Base-by-base conservation (phyloP, 225 moss, liverwort and hornwort genomes). In the Bryum argenteum region DNA sequence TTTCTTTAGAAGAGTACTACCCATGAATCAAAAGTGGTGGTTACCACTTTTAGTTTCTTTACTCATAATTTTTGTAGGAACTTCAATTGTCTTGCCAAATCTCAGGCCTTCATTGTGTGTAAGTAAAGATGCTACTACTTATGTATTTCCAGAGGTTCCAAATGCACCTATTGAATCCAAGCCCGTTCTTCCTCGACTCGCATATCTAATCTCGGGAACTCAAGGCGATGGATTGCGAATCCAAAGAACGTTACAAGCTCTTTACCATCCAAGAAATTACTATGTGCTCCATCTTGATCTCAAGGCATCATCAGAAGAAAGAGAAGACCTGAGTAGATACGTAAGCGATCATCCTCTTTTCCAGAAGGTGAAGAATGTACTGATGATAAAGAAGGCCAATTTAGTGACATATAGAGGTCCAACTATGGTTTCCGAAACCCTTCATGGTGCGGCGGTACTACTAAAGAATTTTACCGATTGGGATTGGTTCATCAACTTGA, bases 401-500 rank as follows among this genome's bases (percentile, higher is more conserved):
- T 59, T 97, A 66, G 94, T 97, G 69, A 97, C 96, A 0, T 97
- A 97, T 83, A 89, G 82, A 69, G 96, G 96, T 17, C 88, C 96
- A 8, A 91, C 96, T 13, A 97, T 97, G 96, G 80, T 97, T 37
- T 80, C 96, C 18, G 69, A 91, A 22, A 97, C 96, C 55, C 71
- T 97, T 61, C 96, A 97, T 61, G 96, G 87, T 47, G 91, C 94
- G 63, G 91, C 94, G 67, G 90, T 97, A 33, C 67, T 97, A 69
- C 68, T 97, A 17, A 97, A 85, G 81, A 82, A 80, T 41, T 89
- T 80, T 45, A 67, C 86, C 39, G 91, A 94, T 15, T 97, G 89
- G 83, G 96, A 97, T 72, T 97, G 96, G 96, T 97, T 97, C 56
- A 97, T 97, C 82, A 97, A 97, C 72, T 80, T 97, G 78, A 97